Evolutionary conservation across 2,329 filamentous ascomycete species (phyloP), one percentile per base, ranked within the genome.

Genomic region (Sporothrix luriei): DNA sequence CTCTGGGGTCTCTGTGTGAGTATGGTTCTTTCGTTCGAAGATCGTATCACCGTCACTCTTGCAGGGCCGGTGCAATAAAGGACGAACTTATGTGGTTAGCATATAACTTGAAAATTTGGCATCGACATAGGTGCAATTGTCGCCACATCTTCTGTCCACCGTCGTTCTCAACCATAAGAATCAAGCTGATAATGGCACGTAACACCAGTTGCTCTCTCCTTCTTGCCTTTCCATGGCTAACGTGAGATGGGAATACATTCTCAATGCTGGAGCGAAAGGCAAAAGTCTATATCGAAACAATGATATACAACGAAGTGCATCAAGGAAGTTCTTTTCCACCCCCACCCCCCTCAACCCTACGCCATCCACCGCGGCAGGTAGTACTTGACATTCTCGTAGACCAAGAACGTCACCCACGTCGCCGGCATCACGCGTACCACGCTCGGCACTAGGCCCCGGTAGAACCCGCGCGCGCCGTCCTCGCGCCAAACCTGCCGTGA

Each of bases 371-470:
- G 76, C 29, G 87, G 83, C 48, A 96, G 78, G 77, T 92, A 90
- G 74, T 86, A 88, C 80, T 91, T 93, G 71, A 91, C 90, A 79
- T 98, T 98, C 82, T 99, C 95, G 80, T 98, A 98, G 29, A 98
- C 94, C 75, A 99, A 80, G 78, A 99, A 98, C 1, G 94, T 98
- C 68, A 97, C 92, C 87, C 95, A 97, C 3, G 95, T 98, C 43
- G 93, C 94, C 3, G 95, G 95, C 79, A 99, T 84, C 38, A 98
- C 95, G 72, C 95, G 87, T 67, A 97, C 83, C n/a, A 97, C 85
- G 74, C 94, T 97, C 0, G 94, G 94, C 52, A 92, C 88, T 70
- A 98, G 82, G 1, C 95, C 95, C 73, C 94, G 92, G 79, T 98
- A 99, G 79, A 97, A 98, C 0, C 94, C 94, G 11, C 85, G 82